Evolutionary conservation across 352 stramenopile genomes (phyloP), one percentile per base, ranked within the genome.

Genomic region (Phytophthora crassamura): DNA sequence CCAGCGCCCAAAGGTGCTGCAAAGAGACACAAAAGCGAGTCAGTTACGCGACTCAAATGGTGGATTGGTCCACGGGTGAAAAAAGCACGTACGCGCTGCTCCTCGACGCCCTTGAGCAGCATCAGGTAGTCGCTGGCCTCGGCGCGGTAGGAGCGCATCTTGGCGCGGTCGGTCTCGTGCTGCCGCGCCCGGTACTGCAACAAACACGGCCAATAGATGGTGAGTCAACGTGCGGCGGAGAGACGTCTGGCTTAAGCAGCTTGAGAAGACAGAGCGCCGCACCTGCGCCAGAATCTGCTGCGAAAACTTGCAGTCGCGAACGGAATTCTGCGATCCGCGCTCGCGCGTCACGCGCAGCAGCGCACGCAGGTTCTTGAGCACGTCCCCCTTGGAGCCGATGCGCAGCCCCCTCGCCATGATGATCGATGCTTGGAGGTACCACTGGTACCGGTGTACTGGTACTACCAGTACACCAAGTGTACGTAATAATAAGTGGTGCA

Each of bases 11-110:
- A 48, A 95, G 59, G 55, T 65, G 77, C 84, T 95, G 46, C 11
- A 35, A 47, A 39, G 12, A 69, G 7, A 61, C 0, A 59, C 5
- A 70, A n/a, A 18, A 40, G n/a, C 3, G 48, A 25, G 38, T 62
- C n/a, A 65, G 33, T 54, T 52, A 38, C 53, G 50, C 46, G 6
- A 51, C 34, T 16, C 42, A 41, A 12, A 28, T 36, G 49, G 15
- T 47, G 18, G 30, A 56, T 54, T 64, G n/a, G n/a, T n/a, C n/a
- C n/a, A n/a, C n/a, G n/a, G n/a, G n/a, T n/a, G n/a, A n/a, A n/a
- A n/a, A n/a, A n/a, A n/a, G n/a, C n/a, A n/a, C n/a, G n/a, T 80
- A 94, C 86, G 41, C 83, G 81, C 67, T 94, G 84, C 59, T 93
- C 85, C 38, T 91, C 67, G 9, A 95, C 62, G 61, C 87, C 85